Base-by-base conservation (phyloP, 306 rosid species). In the Casuarina equisetifolia region DNA sequence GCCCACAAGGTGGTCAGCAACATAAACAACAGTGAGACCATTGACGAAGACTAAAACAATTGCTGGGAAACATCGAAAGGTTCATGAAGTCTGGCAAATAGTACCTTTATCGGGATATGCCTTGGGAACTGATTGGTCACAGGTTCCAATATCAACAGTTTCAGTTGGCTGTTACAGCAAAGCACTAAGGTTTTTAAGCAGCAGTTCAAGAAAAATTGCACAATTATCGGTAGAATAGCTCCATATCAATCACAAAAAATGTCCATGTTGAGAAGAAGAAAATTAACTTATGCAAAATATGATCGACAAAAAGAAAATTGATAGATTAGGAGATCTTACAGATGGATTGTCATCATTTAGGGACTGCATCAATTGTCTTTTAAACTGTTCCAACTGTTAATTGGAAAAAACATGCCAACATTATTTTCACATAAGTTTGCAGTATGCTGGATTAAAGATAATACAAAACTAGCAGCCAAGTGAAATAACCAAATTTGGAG, bases 61-160 rank as follows among this genome's bases (percentile, higher is more conserved):
- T 51, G 54, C 50, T 73, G 46, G 44, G 50, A 36, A 64, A n/a
- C 25, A 40, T 58, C 15, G 62, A 79, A 77, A 50, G 53, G 62
- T 38, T 76, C 74, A 55, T 32, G 71, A 78, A 75, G 68, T 6
- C 35, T 64, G 55, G 70, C 55, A 73, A 81, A 76, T 38, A 54
- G 61, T 92, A 96, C 97, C 97, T 82, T 90, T 88, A 63, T 84
- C 90, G 54, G 96, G 97, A 84, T 87, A 90, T 52, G 97, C 97
- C 89, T 85, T 96, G 8, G 97, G 97, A 86, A 91, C 85, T 53
- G 93, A 81, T 75, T 88, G 97, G 74, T 92, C 98, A 86, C 97
- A 92, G 81, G 99, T 96, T 82, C 93, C 78, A 80, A 96, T 96
- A 87, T 96, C 99, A 85, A 96, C 89, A 76, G 96, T 84, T 79